These are phyloP conservation scores for Coemansia sp. DNA, from an alignment of 192 early-diverging fungal species.

Conservation along the genomic window DNA sequence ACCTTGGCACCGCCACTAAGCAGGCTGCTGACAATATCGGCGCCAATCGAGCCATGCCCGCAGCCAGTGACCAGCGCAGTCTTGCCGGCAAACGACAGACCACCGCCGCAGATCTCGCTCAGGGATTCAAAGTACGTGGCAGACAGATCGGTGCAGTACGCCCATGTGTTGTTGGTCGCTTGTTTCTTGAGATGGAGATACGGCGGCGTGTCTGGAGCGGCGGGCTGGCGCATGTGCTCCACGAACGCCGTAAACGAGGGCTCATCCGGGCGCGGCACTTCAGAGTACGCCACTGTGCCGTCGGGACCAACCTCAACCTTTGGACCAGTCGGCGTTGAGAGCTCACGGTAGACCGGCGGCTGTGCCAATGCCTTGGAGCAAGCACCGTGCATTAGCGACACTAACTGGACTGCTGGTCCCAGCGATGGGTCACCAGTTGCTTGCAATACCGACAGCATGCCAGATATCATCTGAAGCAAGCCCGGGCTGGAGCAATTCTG, in stretches of 20 bases:
- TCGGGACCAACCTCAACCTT: conserved; percentile 63
- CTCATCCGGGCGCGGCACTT: conserved; percentile 67
- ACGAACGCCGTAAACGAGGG: conserved; percentile 83
- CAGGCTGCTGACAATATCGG: conserved; percentile 80
- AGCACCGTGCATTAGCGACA: conserved; percentile 64
- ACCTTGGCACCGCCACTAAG: conserved; percentile 90
- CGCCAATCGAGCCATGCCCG: conserved; percentile 86
- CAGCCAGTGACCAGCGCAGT: conserved; percentile 87
- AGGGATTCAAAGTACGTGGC: conserved; percentile 72
- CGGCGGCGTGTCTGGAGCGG: conserved; percentile 49
- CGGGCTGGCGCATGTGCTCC: conserved; percentile 66
- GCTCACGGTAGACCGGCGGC: conserved; percentile 80
- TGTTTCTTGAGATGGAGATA: conserved; percentile 15
- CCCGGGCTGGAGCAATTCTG: conserved; percentile 76
- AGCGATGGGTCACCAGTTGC: conserved; percentile 64
- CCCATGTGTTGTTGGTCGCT: conserved; percentile 50
- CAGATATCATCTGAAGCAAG: conserved; percentile 75
- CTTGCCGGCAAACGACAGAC: conserved; percentile 78
- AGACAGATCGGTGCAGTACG: conserved; percentile 66
- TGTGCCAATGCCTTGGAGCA: conserved; percentile 65
- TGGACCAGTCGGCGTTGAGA: conserved; percentile 72
- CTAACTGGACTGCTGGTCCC: conserved; percentile 48
- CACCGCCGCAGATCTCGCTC: conserved; percentile 62
- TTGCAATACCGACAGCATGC: conserved; percentile 60
- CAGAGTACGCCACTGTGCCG: conserved; percentile 74